Percentiles rank a stretch among this genome's conserved stretches.
Evolutionary conservation across 441 rosid genomes (phyloP).

Genomic region (Theobroma grandiflorum): DNA sequence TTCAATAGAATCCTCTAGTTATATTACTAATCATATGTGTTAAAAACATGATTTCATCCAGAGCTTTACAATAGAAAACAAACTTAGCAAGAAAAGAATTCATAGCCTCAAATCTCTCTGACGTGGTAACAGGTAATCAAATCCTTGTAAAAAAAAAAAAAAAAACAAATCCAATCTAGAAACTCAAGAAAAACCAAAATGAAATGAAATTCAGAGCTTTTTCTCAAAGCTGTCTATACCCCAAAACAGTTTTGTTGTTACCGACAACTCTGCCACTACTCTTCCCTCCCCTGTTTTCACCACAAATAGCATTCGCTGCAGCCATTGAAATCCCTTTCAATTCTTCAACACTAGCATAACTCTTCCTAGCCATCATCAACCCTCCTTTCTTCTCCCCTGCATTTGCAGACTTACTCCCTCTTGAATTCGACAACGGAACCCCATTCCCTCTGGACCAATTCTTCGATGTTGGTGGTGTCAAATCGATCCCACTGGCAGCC

Average conservation of each 20-base stretch:
- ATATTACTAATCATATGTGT: too few species aligned
- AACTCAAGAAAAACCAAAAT: neutral
- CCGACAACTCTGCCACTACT: slow-evolving; percentile 36
- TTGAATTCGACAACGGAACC: slow-evolving; percentile 41
- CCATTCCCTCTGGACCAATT: slow-evolving; percentile 44
- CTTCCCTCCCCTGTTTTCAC: slow-evolving; percentile 47
- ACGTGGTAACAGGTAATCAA: slow-evolving; percentile 12
- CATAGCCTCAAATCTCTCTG: neutral
- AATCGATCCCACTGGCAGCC: slow-evolving; percentile 31
- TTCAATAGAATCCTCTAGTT: neutral
- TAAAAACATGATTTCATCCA: slow-evolving; percentile 28
- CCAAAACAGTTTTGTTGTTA: slow-evolving; percentile 43
- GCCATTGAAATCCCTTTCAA: slow-evolving; percentile 64
- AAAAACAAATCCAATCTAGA: slow-evolving; percentile 17
- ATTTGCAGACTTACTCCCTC: slow-evolving; percentile 79
- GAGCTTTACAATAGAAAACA: slow-evolving; percentile 27
- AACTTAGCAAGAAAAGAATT: neutral
- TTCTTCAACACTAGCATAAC: slow-evolving; percentile 70
- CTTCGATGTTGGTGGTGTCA: slow-evolving; percentile 58
- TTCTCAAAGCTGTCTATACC: slow-evolving; percentile 48
- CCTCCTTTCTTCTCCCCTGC: slow-evolving; percentile 71
- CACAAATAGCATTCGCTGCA: slow-evolving; percentile 63
- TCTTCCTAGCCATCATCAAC: slow-evolving; percentile 68
- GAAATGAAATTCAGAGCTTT: neutral
- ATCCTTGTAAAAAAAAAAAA: slow-evolving; percentile 22